A percentile compares a stretch with the other conserved stretches of the same genome.
phyloP scores from a whole-genome alignment of 495 filamentous ascomycete genomes.

The Xylaria nigripes region DNA sequence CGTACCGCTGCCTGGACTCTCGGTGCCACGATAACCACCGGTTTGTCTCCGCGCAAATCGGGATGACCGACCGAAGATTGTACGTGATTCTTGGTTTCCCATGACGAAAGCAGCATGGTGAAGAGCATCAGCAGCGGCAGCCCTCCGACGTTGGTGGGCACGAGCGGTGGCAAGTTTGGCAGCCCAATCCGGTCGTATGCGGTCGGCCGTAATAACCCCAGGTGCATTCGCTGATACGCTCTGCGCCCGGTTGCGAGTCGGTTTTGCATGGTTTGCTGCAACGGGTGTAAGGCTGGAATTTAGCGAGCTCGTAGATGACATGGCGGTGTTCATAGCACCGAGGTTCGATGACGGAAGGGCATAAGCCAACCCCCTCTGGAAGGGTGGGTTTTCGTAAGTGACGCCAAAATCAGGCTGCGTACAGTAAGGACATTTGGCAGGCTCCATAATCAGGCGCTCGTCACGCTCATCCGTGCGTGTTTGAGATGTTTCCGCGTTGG shows the following conservation, averaged over 20 bases:
- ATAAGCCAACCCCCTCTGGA: conserved; percentile 76
- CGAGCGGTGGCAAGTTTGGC: conserved; percentile 80
- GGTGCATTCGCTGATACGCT: conserved; percentile 75
- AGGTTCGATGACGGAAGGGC: conserved; percentile 35
- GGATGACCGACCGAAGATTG: conserved; percentile 32
- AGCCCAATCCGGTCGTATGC: conserved; percentile 87
- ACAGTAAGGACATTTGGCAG: conserved; percentile 92
- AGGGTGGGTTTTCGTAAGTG: conserved; percentile 81
- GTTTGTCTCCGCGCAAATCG: conserved; percentile 45
- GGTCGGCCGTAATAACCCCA: conserved; percentile 83
- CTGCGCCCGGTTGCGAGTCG: conserved; percentile 55
- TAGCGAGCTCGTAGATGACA: conserved; percentile 52
- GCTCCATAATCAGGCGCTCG: conserved; percentile 73
- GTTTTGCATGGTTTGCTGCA: conserved; percentile 30
- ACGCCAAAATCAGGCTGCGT: conserved; percentile 91
- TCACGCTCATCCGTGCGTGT: conserved; percentile 45
- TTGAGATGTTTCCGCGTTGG: conserved; percentile 34
- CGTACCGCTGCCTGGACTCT: conserved; percentile 22
- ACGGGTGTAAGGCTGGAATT: conserved; percentile 39
- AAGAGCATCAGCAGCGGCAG: conserved; percentile 87
- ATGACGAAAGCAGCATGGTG: conserved; percentile 94
- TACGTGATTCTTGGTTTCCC: conserved; percentile 47
- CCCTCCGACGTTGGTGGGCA: conserved; percentile 72
- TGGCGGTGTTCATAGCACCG: conserved; percentile 54
- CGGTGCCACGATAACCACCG: conserved; percentile 24